A percentile compares a stretch with the other conserved stretches of the same genome.
Evolutionary conservation across 148 eudicot genomes (phyloP).

Genomic region (Cornus kousa): DNA sequence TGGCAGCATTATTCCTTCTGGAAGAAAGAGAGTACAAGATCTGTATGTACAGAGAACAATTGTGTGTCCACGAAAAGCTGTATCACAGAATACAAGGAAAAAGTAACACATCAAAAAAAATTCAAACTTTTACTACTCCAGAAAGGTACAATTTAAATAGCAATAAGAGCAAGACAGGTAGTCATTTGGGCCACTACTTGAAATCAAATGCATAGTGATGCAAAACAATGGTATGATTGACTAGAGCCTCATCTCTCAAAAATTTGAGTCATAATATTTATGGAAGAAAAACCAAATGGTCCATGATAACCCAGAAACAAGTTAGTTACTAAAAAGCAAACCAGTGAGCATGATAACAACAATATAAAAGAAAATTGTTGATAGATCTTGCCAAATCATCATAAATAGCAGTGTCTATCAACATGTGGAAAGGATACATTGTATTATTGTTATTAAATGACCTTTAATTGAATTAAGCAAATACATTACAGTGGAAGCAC

Average conservation of each 20-base stretch:
- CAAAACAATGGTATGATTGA: background rate
- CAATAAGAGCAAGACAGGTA: background rate
- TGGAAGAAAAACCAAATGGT: background rate
- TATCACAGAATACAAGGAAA: constrained; percentile 10
- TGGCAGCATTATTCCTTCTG: constrained; percentile 65
- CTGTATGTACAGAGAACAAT: constrained; percentile 96
- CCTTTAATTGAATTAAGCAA: background rate
- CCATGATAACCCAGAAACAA: background rate
- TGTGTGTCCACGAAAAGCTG: constrained; percentile 92
- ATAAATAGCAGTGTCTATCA: background rate
- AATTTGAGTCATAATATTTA: background rate
- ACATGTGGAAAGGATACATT: background rate
- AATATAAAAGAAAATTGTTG: background rate
- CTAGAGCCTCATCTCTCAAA: background rate
- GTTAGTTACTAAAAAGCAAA: background rate
- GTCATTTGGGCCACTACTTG: background rate
- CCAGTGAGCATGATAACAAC: background rate
- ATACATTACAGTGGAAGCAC: constrained; percentile 8
- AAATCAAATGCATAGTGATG: background rate
- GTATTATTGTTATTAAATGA: background rate
- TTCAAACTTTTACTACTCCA: background rate
- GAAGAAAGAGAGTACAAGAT: constrained; percentile 79
- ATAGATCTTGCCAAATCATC: background rate
- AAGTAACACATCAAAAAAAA: background rate
- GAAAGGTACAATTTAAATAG: background rate